Evolutionary conservation across 441 rosid species (phyloP).

Genomic region (Viola pubescens): DNA sequence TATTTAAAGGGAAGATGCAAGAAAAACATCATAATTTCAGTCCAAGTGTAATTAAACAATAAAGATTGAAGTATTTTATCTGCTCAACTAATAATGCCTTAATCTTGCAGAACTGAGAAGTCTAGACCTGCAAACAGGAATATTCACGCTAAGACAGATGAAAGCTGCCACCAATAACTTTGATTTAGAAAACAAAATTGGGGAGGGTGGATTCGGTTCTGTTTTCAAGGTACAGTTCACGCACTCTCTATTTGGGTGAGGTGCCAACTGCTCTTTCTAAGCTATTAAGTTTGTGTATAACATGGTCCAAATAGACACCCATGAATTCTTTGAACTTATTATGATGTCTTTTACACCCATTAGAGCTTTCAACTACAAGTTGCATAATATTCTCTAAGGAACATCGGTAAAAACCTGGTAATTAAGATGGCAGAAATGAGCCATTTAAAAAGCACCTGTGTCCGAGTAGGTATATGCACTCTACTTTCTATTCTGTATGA

Average conservation of each 20-base stretch:
- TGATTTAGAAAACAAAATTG: constrained; percentile 53
- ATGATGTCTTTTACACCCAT: no score
- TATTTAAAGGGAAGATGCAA: not conserved
- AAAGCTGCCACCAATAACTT: constrained; percentile 78
- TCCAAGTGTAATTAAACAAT: not conserved
- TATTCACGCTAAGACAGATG: constrained; percentile 56
- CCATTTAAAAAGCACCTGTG: no score
- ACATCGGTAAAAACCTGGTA: no score
- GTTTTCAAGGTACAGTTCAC: constrained; percentile 48
- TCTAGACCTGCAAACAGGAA: constrained; percentile 66
- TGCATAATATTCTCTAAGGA: no score
- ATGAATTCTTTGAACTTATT: no score
- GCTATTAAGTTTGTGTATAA: no score
- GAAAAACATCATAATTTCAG: not conserved
- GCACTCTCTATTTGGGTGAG: not conserved
- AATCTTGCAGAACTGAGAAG: constrained; percentile 42
- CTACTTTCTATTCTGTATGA: no score
- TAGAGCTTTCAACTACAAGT: no score
- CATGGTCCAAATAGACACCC: no score
- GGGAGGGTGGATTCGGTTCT: constrained; percentile 86
- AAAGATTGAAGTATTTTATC: not conserved
- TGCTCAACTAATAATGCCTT: constrained; percentile 14
- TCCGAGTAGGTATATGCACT: no score
- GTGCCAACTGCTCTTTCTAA: not conserved
- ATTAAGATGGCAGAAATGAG: no score